A percentile compares a stretch with the other conserved stretches of the same genome.
These are phyloP conservation scores for Yarrowia phangngaensis DNA, from an alignment of 805 yeast genomes.

Conservation along the genomic window DNA sequence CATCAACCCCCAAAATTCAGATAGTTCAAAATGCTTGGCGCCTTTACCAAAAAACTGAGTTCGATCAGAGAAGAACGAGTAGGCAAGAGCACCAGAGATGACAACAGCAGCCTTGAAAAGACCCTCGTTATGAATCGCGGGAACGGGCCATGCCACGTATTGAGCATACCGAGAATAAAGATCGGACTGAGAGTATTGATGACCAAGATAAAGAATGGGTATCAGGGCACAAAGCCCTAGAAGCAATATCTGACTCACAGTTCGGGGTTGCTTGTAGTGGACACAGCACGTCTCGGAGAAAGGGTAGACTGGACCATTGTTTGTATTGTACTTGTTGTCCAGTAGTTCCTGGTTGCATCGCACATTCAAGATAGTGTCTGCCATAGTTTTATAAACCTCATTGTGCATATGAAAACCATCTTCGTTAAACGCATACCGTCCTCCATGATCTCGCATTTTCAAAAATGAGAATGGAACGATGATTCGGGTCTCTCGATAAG, in stretches of 20 bases:
- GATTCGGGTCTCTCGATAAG: constrained; percentile 28
- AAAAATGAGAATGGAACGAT: constrained; percentile 30
- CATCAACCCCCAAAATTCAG: constrained; percentile 29
- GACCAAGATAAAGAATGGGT: constrained; percentile 24
- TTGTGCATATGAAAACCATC: constrained; percentile 30
- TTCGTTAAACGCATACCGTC: constrained; percentile 26
- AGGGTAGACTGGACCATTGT: constrained; percentile 28
- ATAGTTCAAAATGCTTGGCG: constrained; percentile 30
- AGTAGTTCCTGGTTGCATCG: constrained; percentile 32
- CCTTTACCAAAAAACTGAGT: constrained; percentile 31
- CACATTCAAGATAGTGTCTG: constrained; percentile 31
- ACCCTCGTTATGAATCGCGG: constrained; percentile 13
- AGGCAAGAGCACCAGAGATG: constrained; percentile 28
- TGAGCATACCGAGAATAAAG: constrained; percentile 26
- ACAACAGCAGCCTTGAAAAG: constrained; percentile 20
- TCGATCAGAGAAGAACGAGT: constrained; percentile 32
- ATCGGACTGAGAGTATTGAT: constrained; percentile 6
- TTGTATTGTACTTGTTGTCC: constrained; percentile 7
- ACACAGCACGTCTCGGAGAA: constrained; percentile 33
- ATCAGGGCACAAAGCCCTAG: constrained; percentile 27
- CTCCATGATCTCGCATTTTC: constrained; percentile 28
- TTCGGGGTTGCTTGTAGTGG: constrained; percentile 29
- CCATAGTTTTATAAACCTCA: constrained; percentile 30
- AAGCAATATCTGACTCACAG: constrained; percentile 10
- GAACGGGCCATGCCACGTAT: constrained; percentile 19